Percentiles rank a stretch among this genome's conserved stretches.
These are phyloP conservation scores for Nakazawaea siamensis DNA, from an alignment of 805 yeast species.

Conservation along the genomic window DNA sequence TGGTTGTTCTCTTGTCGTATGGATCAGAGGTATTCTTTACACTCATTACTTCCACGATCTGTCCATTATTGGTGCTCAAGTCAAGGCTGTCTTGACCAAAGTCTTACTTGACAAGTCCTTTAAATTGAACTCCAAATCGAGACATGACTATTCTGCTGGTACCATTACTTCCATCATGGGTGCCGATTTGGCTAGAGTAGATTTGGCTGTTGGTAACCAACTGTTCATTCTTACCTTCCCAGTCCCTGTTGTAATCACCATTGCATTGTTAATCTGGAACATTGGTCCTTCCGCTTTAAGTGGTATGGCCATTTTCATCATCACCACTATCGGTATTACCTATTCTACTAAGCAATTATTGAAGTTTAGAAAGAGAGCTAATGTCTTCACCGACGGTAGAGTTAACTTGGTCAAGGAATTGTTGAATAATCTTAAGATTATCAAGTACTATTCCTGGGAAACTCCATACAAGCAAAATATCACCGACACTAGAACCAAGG, in stretches of 20 bases:
- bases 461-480: constrained; percentile 58
- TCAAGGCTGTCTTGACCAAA: constrained; percentile 61
- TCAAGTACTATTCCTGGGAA: constrained; percentile 91
- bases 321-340: constrained; percentile 40
- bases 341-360: constrained; percentile 41
- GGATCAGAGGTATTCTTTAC: constrained; percentile 36
- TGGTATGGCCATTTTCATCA: constrained; percentile 52
- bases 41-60: constrained; percentile 59
- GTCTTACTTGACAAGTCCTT: constrained; percentile 62
- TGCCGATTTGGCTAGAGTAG: constrained; percentile 74
- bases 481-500: constrained; percentile 46
- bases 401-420: constrained; percentile 74
- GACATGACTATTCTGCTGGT: constrained; percentile 58
- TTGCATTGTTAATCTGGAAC: constrained; percentile 58
- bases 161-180: constrained; percentile 72
- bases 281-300: constrained; percentile 68
- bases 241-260: constrained; percentile 48
- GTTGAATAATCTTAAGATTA: constrained; percentile 66
- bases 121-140: constrained; percentile 49
- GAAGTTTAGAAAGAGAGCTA: constrained; percentile 44
- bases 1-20: constrained; percentile 55
- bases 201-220: constrained; percentile 61
- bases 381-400: constrained; percentile 63
- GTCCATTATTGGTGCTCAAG: constrained; percentile 59
- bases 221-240: constrained; percentile 61